A percentile compares a stretch with the other conserved stretches of the same genome.
Evolutionary conservation across 2,329 filamentous ascomycete species (phyloP).

Genomic region (Rhexocercosporidium sp.): DNA sequence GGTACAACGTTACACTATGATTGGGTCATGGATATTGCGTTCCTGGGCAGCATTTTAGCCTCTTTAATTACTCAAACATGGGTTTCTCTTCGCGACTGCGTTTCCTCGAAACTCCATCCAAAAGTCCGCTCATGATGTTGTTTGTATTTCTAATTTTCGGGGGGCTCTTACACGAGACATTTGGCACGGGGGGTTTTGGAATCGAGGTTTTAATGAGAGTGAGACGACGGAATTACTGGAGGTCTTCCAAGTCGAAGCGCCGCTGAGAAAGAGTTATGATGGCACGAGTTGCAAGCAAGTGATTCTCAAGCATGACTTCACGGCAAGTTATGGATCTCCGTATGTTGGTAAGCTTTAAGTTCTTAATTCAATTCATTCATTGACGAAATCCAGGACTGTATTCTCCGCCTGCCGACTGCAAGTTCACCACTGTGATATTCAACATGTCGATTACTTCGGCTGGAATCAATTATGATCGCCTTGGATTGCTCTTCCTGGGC

Average conservation of each 20-base stretch:
- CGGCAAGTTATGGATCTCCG: constrained; percentile 69
- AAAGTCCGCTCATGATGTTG: constrained; percentile 8
- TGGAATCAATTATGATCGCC: constrained; percentile 65
- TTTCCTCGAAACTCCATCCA: neutral
- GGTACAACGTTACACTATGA: constrained; percentile 23
- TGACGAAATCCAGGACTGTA: constrained; percentile 25
- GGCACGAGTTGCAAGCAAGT: constrained; percentile 29
- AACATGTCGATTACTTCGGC: constrained; percentile 64
- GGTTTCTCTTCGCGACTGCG: constrained; percentile 6
- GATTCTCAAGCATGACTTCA: constrained; percentile 60
- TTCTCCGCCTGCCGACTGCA: constrained; percentile 33
- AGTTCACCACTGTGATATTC: constrained; percentile 48
- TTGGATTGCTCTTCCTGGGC: constrained; percentile 64
- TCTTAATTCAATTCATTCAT: neutral
- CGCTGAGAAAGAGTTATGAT: constrained; percentile 31
- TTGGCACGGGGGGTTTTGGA: neutral
- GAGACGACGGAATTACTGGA: constrained; percentile 13
- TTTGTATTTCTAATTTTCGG: constrained; percentile 1
- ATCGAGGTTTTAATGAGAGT: neutral
- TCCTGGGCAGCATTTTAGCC: constrained; percentile 12
- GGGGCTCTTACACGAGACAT: constrained; percentile 1
- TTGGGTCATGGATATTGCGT: constrained; percentile 12
- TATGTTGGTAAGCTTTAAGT: constrained; percentile 60
- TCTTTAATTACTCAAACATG: constrained; percentile 5
- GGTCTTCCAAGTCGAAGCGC: constrained; percentile 33